Evolutionary conservation across 78 protist genomes (phyloP).

Genomic region (Goniomonas avonlea): DNA sequence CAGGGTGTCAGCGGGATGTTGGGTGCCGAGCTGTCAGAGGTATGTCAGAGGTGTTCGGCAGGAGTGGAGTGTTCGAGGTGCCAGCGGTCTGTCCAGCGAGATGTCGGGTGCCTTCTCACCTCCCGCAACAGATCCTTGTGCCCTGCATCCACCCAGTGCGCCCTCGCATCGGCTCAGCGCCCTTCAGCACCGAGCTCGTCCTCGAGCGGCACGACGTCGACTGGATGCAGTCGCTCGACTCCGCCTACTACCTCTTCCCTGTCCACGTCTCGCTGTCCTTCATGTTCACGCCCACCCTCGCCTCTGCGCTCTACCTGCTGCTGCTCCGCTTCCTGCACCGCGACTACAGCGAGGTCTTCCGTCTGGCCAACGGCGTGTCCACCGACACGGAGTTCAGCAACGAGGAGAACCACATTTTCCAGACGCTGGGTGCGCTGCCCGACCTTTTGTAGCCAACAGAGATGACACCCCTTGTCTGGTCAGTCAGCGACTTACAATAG

Average conservation of each 20-base stretch:
- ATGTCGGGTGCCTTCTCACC: not conserved
- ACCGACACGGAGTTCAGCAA: constrained; percentile 36
- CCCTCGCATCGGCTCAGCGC: too few relatives aligned
- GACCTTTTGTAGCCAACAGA: too few relatives aligned
- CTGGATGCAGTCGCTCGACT: constrained; percentile 6
- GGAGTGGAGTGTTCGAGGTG: not conserved
- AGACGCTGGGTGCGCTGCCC: too few relatives aligned
- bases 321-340: constrained; percentile 31
- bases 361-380: constrained; percentile 30
- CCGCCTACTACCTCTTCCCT: constrained; percentile 39
- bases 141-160: constrained; percentile 1
- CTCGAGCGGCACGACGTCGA: constrained; percentile 27
- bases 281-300: constrained; percentile 42
- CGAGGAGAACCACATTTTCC: constrained; percentile 41
- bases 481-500: too few relatives aligned
- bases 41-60: too few relatives aligned
- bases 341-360: constrained; percentile 35
- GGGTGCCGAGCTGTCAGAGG: too few relatives aligned
- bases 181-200: constrained; percentile 43
- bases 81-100: not conserved
- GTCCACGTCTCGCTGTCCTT: constrained; percentile 40
- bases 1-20: not conserved
- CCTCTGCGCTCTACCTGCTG: constrained; percentile 46
- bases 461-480: too few relatives aligned
- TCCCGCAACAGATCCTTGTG: not conserved